These are phyloP conservation scores for Emmonsiellopsis sp. DNA, from an alignment of 2,329 filamentous ascomycete species.

Conservation along the genomic window DNA sequence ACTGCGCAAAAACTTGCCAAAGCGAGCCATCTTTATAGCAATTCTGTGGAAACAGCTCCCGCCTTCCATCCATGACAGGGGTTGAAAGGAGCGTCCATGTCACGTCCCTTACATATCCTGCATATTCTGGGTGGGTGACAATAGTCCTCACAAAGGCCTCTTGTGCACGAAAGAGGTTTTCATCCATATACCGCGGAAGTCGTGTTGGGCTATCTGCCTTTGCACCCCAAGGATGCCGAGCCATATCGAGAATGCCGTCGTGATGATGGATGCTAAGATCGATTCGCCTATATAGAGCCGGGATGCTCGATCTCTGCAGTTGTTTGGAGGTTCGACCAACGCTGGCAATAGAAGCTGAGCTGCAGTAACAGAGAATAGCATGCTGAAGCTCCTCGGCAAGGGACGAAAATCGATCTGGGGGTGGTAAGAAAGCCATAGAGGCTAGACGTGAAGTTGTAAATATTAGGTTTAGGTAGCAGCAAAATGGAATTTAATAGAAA, in stretches of 20 bases:
- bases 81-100: neutral
- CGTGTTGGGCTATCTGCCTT: too few relatives aligned
- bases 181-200: neutral
- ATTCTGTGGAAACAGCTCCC: neutral
- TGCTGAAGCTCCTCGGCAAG: neutral
- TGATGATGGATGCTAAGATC: neutral
- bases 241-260: neutral
- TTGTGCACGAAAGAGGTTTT: neutral
- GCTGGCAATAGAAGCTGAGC: neutral
- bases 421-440: neutral
- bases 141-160: neutral
- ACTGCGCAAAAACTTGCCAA: neutral
- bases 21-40: neutral
- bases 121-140: neutral
- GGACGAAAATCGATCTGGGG: neutral
- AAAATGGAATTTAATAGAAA: neutral
- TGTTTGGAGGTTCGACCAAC: neutral
- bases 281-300: neutral
- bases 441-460: neutral
- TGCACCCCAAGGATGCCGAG: neutral
- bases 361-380: neutral
- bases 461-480: neutral
- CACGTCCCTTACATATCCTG: neutral
- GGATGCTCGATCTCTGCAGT: neutral
- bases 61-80: too few relatives aligned